phyloP scores from a whole-genome alignment of 2,329 filamentous ascomycete genomes.

The Diaporthe sp. region DNA sequence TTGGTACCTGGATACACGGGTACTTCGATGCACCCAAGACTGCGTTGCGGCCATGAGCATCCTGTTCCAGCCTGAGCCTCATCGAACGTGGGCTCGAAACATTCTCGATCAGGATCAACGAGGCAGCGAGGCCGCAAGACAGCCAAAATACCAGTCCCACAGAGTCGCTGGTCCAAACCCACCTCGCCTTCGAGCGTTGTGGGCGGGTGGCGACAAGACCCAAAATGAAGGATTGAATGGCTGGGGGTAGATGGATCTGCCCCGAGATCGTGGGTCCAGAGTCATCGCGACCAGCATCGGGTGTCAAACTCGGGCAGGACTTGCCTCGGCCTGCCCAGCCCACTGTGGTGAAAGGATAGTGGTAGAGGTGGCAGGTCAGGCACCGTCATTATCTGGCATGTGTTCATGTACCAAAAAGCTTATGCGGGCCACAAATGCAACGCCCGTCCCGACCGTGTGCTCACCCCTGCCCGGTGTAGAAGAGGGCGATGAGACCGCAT shows the following conservation, averaged over 20 bases:
- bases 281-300: slow-evolving; percentile 11
- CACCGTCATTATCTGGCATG: slow-evolving; percentile 1
- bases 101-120: slow-evolving; percentile 1
- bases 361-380: neutral
- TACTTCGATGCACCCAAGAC: neutral
- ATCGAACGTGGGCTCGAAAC: neutral
- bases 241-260: slow-evolving; percentile 4
- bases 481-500: neutral
- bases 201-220: slow-evolving; percentile 6
- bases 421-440: slow-evolving; percentile 24
- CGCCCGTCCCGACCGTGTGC: neutral
- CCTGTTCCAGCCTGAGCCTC: neutral
- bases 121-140: neutral
- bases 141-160: neutral
- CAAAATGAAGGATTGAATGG: neutral
- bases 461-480: neutral
- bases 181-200: neutral
- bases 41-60: neutral
- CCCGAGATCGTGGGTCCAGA: slow-evolving; percentile 27
- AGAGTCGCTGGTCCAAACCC: neutral
- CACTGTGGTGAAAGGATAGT: neutral
- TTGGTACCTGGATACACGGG: neutral
- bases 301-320: neutral
- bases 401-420: slow-evolving; percentile 20
- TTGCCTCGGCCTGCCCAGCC: slow-evolving; percentile 17